A percentile compares a stretch with the other conserved stretches of the same genome.
Conservation (phyloP, 257 asterid species). For the Agastache rugosa region DNA sequence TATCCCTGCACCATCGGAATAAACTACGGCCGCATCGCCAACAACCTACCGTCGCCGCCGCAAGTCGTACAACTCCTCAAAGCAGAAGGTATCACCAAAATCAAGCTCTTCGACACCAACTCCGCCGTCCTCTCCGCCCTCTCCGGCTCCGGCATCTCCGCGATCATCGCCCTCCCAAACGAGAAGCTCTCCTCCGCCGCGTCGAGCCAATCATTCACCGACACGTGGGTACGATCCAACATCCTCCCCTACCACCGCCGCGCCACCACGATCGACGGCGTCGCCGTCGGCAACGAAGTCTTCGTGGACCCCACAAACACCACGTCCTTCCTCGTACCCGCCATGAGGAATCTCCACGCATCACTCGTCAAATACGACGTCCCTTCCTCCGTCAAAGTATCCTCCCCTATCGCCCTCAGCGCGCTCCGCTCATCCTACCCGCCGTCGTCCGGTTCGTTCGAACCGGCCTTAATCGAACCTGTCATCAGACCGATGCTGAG, state of each 20-base stretch:
- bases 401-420: constrained; percentile 77
- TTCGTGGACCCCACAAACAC: constrained; percentile 68
- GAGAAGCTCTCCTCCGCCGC: constrained; percentile 71
- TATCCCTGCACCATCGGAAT: constrained; percentile 61
- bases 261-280: constrained; percentile 62
- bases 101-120: constrained; percentile 77
- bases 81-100: constrained; percentile 54
- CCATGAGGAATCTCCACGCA: constrained; percentile 75
- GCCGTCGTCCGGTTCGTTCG: constrained; percentile 77
- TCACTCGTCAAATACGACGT: constrained; percentile 58
- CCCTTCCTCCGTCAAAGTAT: constrained; percentile 54
- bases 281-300: constrained; percentile 89
- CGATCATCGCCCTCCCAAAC: constrained; percentile 80
- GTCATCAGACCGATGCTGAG: constrained; percentile 79
- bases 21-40: constrained; percentile 91
- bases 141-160: constrained; percentile 67
- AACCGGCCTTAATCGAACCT: constrained; percentile 65
- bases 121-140: constrained; percentile 72
- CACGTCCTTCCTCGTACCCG: constrained; percentile 70
- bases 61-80: constrained; percentile 79
- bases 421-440: constrained; percentile 78
- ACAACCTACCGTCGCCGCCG: constrained; percentile 66
- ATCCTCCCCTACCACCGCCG: constrained; percentile 57
- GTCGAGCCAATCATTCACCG: constrained; percentile 44
- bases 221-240: constrained; percentile 20